These are phyloP conservation scores for Artemisia tridentata DNA, from an alignment of 129 eudicot genomes.

Conservation along the genomic window DNA sequence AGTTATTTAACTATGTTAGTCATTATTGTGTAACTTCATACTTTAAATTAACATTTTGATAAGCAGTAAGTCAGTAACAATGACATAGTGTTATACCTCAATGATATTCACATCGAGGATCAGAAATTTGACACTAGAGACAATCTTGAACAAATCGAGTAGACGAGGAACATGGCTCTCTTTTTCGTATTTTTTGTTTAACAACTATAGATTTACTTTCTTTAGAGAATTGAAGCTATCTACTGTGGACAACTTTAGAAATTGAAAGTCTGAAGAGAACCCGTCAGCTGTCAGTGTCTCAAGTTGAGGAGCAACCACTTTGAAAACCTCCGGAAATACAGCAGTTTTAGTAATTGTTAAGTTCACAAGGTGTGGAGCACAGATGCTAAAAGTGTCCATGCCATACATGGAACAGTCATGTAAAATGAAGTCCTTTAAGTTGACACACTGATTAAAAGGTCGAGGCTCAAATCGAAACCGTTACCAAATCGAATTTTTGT, in stretches of 20 bases:
- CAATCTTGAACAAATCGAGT: constrained; percentile 1
- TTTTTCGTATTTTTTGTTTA: not conserved
- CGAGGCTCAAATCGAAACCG: not conserved
- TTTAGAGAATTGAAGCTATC: not conserved
- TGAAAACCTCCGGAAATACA: not conserved
- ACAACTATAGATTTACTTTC: constrained; percentile 20
- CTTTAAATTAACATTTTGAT: not conserved
- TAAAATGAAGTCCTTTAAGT: constrained; percentile 7
- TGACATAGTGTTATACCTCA: constrained; percentile 6
- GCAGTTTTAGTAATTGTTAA: constrained; percentile 6
- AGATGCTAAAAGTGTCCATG: not conserved
- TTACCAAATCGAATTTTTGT: not conserved
- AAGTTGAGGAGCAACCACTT: constrained; percentile 22
- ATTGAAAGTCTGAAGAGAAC: not conserved
- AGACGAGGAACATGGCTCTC: not conserved
- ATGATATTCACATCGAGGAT: constrained; percentile 11
- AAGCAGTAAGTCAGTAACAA: not conserved
- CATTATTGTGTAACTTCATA: no score
- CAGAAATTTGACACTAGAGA: constrained; percentile 5
- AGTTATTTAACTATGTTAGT: not conserved
- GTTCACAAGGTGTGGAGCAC: constrained; percentile 1
- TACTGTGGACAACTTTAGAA: not conserved
- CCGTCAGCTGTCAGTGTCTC: constrained; percentile 7
- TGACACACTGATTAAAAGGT: constrained; percentile 12
- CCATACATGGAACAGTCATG: not conserved